Evolutionary conservation across 441 rosid species (phyloP).

Genomic region (Syzygium malaccense): DNA sequence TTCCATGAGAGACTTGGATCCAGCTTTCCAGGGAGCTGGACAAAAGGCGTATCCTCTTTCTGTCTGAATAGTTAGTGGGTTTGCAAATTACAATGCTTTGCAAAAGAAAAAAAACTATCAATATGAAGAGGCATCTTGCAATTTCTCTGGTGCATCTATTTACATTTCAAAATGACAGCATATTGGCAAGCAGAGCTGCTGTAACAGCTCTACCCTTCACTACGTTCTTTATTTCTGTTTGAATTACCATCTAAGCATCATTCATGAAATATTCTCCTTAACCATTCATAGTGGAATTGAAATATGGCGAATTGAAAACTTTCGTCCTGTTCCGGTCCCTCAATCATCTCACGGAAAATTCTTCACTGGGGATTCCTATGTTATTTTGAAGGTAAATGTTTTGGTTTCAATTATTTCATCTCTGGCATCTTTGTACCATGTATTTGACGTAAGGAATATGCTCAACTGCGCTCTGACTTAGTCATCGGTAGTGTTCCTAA

Average conservation of each 20-base stretch:
- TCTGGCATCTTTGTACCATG: neutral
- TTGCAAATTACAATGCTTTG: neutral
- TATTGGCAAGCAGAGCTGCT: neutral
- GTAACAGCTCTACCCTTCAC: neutral
- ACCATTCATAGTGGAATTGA: slow-evolving; percentile 67
- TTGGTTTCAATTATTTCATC: neutral
- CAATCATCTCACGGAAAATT: slow-evolving; percentile 73
- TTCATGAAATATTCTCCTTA: slow-evolving; percentile 29
- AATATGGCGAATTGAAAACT: slow-evolving; percentile 91
- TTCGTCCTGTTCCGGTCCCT: slow-evolving; percentile 55
- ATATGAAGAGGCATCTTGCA: neutral
- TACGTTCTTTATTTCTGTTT: neutral
- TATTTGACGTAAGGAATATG: neutral
- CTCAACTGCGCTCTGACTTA: neutral
- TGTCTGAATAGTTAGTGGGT: neutral
- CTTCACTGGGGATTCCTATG: slow-evolving; percentile 87
- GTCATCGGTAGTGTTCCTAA: neutral
- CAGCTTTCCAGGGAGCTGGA: slow-evolving; percentile 96
- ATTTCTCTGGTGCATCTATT: neutral
- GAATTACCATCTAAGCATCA: neutral
- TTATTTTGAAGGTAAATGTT: slow-evolving; percentile 65
- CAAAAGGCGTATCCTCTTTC: slow-evolving; percentile 43
- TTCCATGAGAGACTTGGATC: slow-evolving; percentile 91
- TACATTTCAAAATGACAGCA: neutral
- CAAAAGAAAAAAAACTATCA: neutral